A percentile compares a stretch with the other conserved stretches of the same genome.
Evolutionary conservation across 2,329 filamentous ascomycete genomes (phyloP).

Genomic region (Cercospora sp.): DNA sequence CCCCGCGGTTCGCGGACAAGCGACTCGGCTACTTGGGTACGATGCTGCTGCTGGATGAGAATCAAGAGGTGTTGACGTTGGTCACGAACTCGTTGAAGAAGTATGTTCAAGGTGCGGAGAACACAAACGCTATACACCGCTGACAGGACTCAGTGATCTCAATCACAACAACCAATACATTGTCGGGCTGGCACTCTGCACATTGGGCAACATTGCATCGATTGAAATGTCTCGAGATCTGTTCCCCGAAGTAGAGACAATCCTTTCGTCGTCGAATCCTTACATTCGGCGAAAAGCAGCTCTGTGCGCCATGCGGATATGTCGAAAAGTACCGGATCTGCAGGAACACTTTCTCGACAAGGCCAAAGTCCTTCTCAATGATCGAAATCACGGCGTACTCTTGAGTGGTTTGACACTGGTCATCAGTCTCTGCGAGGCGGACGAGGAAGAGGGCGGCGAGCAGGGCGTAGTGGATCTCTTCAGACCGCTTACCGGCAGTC

Average conservation of each 20-base stretch:
- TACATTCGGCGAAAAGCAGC: slow-evolving; percentile 97
- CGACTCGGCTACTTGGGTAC: slow-evolving; percentile 92
- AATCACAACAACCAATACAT: slow-evolving; percentile 98
- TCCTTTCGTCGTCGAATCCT: slow-evolving; percentile 92
- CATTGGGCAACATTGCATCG: slow-evolving; percentile 94
- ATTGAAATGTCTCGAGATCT: slow-evolving; percentile 98
- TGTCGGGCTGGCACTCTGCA: slow-evolving; percentile 92
- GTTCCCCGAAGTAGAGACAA: slow-evolving; percentile 90
- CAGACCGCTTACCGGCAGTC: slow-evolving; percentile 75
- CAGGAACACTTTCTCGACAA: slow-evolving; percentile 98
- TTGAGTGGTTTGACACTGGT: slow-evolving; percentile 90
- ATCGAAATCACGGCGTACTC: slow-evolving; percentile 93
- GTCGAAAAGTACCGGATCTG: slow-evolving; percentile 93
- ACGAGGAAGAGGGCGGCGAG: slow-evolving; percentile 88
- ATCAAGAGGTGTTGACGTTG: slow-evolving; percentile 94
- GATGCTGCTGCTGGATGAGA: slow-evolving; percentile 94
- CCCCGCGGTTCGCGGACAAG: slow-evolving; percentile 96
- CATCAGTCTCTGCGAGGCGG: slow-evolving; percentile 88
- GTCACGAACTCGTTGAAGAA: slow-evolving; percentile 98
- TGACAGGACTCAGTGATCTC: slow-evolving; percentile 67
- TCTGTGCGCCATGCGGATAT: slow-evolving; percentile 98
- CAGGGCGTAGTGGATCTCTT: slow-evolving; percentile 89
- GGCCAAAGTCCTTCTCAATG: slow-evolving; percentile 80
- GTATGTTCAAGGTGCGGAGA: slow-evolving; percentile 53
- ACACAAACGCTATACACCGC: neutral